Evolutionary conservation across 495 filamentous ascomycete genomes (phyloP), one percentile per base, ranked within the genome.

Genomic region (Penicillium egyptiacum): DNA sequence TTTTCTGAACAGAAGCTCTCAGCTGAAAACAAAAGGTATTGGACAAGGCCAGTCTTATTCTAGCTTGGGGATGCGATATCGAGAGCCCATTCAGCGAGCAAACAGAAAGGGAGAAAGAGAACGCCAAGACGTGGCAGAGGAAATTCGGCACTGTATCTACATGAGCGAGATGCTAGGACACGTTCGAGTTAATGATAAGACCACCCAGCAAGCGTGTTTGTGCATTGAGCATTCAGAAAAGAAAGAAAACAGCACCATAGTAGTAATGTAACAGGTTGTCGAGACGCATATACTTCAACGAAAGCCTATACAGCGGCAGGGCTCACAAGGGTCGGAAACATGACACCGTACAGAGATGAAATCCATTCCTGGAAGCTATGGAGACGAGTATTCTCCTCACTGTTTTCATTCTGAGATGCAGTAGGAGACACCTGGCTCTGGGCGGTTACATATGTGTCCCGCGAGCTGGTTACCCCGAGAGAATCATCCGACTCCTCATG

Each of bases 401-500:
- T 4, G 17, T 3, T 25, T 9, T 28, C 53, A 26, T 37, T 52
- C 11, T 54, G 59, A 26, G 40, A 39, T 12, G 4, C 45, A 50
- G 19, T 30, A 33, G 26, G 11, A 46, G 64, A 66, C 31, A 61
- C 31, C 22, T 56, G 53, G 41, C 60, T 69, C 10, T 46, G 57
- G 3, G 72, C 72, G 28, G 72, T 75, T 14, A 62, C 33, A 60
- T 69, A 73, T 1, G 70, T 72, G 0, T 75, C 70, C 12, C 57
- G 50, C 6, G 65, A 70, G 6, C 30, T 46, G 33, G 53, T 63
- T 17, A 45, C 41, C 9, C 65, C 53, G 1, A 67, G 41, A 25
- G 28, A 19, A 12, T 30, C 26, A 25, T 65, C 58, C 4, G 28
- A n/a, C 12, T 62, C 57, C 8, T 59, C 48, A 14, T 40, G 22